A percentile compares a stretch with the other conserved stretches of the same genome.
These are phyloP conservation scores for Wallacemonas rigidus DNA, from an alignment of 208 protist genomes.

Conservation along the genomic window DNA sequence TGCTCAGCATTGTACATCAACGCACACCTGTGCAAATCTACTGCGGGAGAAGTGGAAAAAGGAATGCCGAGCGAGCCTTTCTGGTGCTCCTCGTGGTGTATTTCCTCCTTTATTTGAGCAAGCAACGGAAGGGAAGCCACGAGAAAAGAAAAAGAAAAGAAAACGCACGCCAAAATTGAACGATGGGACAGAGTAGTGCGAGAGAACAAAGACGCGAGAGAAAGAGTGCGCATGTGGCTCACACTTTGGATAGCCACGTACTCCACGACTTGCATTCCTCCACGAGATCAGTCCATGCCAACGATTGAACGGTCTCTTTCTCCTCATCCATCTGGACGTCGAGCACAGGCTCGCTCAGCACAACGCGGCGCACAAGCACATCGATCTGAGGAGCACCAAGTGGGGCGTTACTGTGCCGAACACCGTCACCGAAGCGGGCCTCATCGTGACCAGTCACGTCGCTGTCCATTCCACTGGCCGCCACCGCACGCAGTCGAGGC, in stretches of 20 bases:
- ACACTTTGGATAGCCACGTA: slow-evolving; percentile 66
- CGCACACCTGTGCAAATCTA: too few species aligned
- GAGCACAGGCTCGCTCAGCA: slow-evolving; percentile 44
- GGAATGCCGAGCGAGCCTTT: too few species aligned
- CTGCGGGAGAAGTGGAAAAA: too few species aligned
- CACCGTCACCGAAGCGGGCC: background rate
- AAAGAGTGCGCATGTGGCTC: slow-evolving; percentile 1
- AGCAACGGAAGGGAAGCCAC: too few species aligned
- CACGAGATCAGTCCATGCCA: slow-evolving; percentile 64
- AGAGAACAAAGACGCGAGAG: background rate
- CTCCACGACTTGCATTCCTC: slow-evolving; percentile 69
- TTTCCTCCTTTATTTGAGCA: too few species aligned
- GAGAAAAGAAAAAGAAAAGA: too few species aligned
- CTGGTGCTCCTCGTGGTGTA: too few species aligned
- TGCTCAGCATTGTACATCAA: too few species aligned
- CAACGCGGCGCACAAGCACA: slow-evolving; percentile 46
- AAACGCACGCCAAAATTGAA: too few species aligned
- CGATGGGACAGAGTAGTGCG: too few species aligned
- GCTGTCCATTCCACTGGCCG: background rate
- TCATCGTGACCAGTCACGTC: background rate
- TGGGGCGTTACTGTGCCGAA: slow-evolving; percentile 1
- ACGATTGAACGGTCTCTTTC: slow-evolving; percentile 34
- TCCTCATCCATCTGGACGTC: slow-evolving; percentile 66
- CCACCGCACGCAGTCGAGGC: slow-evolving; percentile 33
- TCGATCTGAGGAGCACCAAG: slow-evolving; percentile 50